Conservation (phyloP, 805 yeast genomes). For the Lipomyces yamanashiensis region DNA sequence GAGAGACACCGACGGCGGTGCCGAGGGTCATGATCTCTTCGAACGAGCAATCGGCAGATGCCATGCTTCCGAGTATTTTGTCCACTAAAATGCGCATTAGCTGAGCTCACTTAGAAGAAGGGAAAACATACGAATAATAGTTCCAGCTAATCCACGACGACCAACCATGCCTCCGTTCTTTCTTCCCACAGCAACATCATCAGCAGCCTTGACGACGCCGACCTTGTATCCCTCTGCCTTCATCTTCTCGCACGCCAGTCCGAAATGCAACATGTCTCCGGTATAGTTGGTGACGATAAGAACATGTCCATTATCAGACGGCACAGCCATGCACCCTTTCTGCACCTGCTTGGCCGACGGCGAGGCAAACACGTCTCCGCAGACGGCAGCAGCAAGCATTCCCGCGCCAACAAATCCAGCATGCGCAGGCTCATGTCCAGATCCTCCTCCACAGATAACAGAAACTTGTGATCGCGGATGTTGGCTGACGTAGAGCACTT, state of each 20-base stretch:
- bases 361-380: slow-evolving; percentile 88
- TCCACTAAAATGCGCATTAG: slow-evolving; percentile 54
- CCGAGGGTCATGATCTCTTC: slow-evolving; percentile 21
- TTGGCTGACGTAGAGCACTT: slow-evolving; percentile 42
- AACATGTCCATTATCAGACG: slow-evolving; percentile 58
- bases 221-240: slow-evolving; percentile 76
- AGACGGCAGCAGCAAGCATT: slow-evolving; percentile 80
- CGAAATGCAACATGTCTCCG: slow-evolving; percentile 92
- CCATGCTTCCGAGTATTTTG: slow-evolving; percentile 78
- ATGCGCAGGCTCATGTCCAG: slow-evolving; percentile 95
- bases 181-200: slow-evolving; percentile 93
- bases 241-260: slow-evolving; percentile 86
- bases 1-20: slow-evolving; percentile 24
- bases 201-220: slow-evolving; percentile 78
- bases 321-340: slow-evolving; percentile 56
- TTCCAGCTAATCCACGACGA: slow-evolving; percentile 92
- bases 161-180: slow-evolving; percentile 90
- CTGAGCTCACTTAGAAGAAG: not conserved
- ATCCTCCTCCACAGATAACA: slow-evolving; percentile 87
- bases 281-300: slow-evolving; percentile 89
- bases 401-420: slow-evolving; percentile 92
- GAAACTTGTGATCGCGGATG: slow-evolving; percentile 51
- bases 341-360: slow-evolving; percentile 87
- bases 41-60: slow-evolving; percentile 48
- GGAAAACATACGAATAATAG: slow-evolving; percentile 53